Evolutionary conservation across 2,329 filamentous ascomycete genomes (phyloP).

Genomic region (Magnaporthales sp.): DNA sequence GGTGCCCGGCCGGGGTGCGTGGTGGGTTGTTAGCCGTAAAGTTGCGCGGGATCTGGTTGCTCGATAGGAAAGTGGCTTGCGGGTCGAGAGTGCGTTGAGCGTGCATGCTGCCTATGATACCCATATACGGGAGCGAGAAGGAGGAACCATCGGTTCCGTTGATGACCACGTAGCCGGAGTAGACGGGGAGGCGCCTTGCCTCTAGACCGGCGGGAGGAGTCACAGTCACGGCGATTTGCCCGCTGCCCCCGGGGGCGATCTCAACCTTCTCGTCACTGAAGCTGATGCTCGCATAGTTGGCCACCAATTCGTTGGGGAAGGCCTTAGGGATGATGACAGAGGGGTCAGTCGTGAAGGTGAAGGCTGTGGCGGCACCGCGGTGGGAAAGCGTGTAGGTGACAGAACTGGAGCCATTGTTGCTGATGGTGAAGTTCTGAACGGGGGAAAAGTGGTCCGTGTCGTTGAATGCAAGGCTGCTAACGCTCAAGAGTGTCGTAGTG

Average conservation of each 20-base stretch:
- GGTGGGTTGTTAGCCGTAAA: neutral
- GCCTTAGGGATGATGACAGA: conserved; percentile 23
- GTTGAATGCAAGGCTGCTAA: conserved; percentile 53
- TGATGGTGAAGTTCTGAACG: conserved; percentile 42
- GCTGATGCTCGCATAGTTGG: conserved; percentile 31
- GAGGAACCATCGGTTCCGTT: conserved; percentile 31
- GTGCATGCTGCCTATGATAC: conserved; percentile 29
- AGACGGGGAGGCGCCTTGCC: conserved; percentile 33
- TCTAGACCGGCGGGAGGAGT: conserved; percentile 29
- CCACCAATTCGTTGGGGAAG: conserved; percentile 36
- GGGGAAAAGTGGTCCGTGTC: conserved; percentile 49
- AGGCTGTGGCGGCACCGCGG: conserved; percentile 41
- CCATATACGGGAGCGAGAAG: conserved; percentile 29
- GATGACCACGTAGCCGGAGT: conserved; percentile 37
- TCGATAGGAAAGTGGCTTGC: conserved; percentile 7
- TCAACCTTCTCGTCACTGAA: conserved; percentile 35
- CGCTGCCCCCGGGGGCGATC: conserved; percentile 30
- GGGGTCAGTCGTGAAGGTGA: conserved; percentile 32
- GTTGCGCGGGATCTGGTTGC: neutral
- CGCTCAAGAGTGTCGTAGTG: conserved; percentile 41
- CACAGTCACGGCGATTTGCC: conserved; percentile 35
- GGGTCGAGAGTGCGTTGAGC: conserved; percentile 23
- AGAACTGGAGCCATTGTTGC: conserved; percentile 39
- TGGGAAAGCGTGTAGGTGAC: conserved; percentile 45
- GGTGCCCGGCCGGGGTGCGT: conserved; percentile 22